Percentiles rank a stretch among this genome's conserved stretches.
phyloP scores from a whole-genome alignment of 2,329 filamentous ascomycete genomes.

The Aspergillus tubingensis region DNA sequence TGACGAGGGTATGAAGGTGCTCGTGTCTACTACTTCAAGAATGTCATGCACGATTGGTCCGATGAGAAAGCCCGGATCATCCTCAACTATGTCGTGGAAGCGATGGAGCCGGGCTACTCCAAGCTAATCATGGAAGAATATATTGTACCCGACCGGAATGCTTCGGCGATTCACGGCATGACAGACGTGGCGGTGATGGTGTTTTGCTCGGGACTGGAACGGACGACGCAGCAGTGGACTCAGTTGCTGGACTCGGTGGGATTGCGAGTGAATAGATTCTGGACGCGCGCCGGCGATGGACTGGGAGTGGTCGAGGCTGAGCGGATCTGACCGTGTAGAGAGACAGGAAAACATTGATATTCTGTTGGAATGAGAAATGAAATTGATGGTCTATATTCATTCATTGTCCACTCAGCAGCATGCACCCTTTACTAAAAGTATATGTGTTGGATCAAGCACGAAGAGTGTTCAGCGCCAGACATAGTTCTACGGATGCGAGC shows the following conservation, averaged over 20 bases:
- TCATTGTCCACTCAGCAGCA: no score
- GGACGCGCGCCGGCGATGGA: conserved; percentile 20
- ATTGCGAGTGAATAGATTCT: conserved; percentile 21
- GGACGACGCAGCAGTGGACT: conserved; percentile 23
- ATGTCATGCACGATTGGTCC: conserved; percentile 37
- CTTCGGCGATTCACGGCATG: conserved; percentile 18
- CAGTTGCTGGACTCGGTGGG: conserved; percentile 22
- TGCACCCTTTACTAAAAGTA: no score
- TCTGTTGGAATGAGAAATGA: no score
- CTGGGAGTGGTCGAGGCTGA: conserved; percentile 24
- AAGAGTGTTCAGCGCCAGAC: no score
- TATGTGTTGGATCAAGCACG: no score
- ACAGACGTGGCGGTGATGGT: conserved; percentile 31
- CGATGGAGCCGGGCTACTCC: conserved; percentile 27
- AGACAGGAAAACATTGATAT: no score
- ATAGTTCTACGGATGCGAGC: no score
- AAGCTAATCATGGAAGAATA: conserved; percentile 31
- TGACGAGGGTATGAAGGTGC: conserved; percentile 3
- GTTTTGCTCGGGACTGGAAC: conserved; percentile 27
- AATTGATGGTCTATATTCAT: no score
- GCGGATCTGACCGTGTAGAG: no score
- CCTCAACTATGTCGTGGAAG: conserved; percentile 23
- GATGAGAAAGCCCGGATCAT: conserved; percentile 28
- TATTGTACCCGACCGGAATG: conserved; percentile 28
- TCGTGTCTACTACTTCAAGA: conserved; percentile 27